These are phyloP conservation scores for Gyrodon lividus DNA, from an alignment of 768 basidiomycete genomes.

Conservation along the genomic window DNA sequence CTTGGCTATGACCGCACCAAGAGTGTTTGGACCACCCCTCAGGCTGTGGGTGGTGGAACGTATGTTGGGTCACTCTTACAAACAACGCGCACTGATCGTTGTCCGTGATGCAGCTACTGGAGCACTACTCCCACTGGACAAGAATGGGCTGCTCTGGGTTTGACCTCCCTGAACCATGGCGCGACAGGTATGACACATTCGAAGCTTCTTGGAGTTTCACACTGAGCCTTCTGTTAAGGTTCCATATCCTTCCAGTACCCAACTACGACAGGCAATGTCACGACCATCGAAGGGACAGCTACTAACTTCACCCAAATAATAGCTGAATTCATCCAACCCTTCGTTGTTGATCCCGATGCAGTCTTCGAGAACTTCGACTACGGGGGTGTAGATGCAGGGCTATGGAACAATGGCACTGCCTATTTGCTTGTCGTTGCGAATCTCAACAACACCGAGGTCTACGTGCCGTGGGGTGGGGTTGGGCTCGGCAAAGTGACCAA, in stretches of 20 bases:
- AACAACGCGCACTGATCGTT: neutral
- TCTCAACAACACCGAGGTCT: neutral
- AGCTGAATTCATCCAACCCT: slow-evolving; percentile 15
- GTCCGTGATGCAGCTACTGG: slow-evolving; percentile 23
- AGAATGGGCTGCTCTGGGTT: slow-evolving; percentile 24
- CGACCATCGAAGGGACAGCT: slow-evolving; percentile 26
- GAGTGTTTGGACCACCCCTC: slow-evolving; percentile 76
- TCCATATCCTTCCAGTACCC: slow-evolving; percentile 30
- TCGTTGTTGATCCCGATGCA: slow-evolving; percentile 14
- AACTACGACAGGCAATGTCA: slow-evolving; percentile 16
- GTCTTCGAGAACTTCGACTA: slow-evolving; percentile 9
- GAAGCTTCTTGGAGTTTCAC: neutral
- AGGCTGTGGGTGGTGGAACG: slow-evolving; percentile 64
- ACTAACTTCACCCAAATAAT: slow-evolving; percentile 3
- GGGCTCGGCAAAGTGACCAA: slow-evolving; percentile 18
- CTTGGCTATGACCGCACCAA: slow-evolving; percentile 67
- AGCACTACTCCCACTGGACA: slow-evolving; percentile 27
- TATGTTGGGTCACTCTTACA: slow-evolving; percentile 9
- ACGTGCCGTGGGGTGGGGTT: slow-evolving; percentile 18
- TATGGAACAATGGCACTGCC: slow-evolving; percentile 22
- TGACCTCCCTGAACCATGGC: slow-evolving; percentile 28
- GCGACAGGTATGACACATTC: slow-evolving; percentile 17
- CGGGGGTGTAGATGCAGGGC: slow-evolving; percentile 22
- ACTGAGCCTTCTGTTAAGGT: slow-evolving; percentile 14
- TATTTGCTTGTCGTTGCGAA: slow-evolving; percentile 25